Conservation (phyloP, 768 basidiomycete species). For the Sistotremastrum niveocremeum region DNA sequence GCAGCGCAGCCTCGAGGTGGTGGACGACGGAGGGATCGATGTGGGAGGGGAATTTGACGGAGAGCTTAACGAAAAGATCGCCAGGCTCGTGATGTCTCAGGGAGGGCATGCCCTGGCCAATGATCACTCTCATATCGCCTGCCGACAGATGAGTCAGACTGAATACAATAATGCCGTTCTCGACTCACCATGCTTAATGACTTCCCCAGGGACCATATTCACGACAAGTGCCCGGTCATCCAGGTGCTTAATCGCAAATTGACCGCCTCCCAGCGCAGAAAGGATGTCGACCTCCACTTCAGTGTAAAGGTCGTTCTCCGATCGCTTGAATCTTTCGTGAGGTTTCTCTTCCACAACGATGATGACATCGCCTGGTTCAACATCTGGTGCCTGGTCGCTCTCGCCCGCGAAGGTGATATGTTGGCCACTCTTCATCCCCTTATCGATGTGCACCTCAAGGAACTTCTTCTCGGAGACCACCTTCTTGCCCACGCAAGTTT, state of each 20-base stretch:
- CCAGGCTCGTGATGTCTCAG: constrained; percentile 95
- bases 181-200: constrained; percentile 79
- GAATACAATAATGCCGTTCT: background rate
- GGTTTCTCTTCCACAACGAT: constrained; percentile 91
- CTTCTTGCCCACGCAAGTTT: constrained; percentile 91
- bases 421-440: constrained; percentile 92
- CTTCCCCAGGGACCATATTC: constrained; percentile 75
- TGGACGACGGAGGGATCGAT: constrained; percentile 56
- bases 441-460: constrained; percentile 95
- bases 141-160: constrained; percentile 1
- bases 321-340: constrained; percentile 78
- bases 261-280: constrained; percentile 86
- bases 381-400: constrained; percentile 82
- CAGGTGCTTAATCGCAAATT: constrained; percentile 80
- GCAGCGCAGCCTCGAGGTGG: constrained; percentile 73
- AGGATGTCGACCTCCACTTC: constrained; percentile 89
- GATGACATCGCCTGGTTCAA: constrained; percentile 86
- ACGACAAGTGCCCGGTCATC: constrained; percentile 85
- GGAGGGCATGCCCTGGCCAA: constrained; percentile 96
- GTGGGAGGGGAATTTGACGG: constrained; percentile 78
- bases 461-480: constrained; percentile 89
- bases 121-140: constrained; percentile 86
- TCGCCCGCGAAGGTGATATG: constrained; percentile 82
- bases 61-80: constrained; percentile 78
- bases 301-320: constrained; percentile 74